Evolutionary conservation across 192 early-diverging fungal species (phyloP).

Genomic region (Anaeromyces robustus): DNA sequence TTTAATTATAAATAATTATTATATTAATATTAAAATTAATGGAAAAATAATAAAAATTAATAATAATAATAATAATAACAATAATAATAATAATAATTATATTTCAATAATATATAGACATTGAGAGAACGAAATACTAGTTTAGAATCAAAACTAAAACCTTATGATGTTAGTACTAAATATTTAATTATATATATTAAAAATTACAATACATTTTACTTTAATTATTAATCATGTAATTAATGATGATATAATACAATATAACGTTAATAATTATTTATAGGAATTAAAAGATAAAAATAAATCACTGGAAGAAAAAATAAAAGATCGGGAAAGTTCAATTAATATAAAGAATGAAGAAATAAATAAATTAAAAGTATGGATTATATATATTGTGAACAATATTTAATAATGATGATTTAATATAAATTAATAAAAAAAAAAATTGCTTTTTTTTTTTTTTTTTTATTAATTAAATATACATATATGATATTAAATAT

Average conservation of each 20-base stretch:
- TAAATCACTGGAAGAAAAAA: not conserved
- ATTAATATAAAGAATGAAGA: not conserved
- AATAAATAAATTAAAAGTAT: not conserved
- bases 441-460: too few species aligned
- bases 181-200: not conserved
- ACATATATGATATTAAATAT: too few species aligned
- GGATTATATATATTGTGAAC: too few species aligned
- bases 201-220: too few species aligned
- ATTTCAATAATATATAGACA: not conserved
- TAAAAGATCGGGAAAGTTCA: not conserved
- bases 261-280: not conserved
- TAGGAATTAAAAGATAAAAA: not conserved
- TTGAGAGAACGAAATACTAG: not conserved
- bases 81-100: too few species aligned
- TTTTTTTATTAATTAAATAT: too few species aligned
- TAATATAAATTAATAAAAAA: too few species aligned
- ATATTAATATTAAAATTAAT: too few species aligned
- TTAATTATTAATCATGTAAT: not conserved
- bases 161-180: not conserved
- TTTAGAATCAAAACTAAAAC: not conserved
- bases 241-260: not conserved
- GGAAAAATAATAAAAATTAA: too few species aligned
- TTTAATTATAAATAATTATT: not conserved
- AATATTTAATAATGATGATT: too few species aligned
- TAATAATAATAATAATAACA: too few species aligned